Percentiles rank a stretch among this genome's conserved stretches.
Conservation (phyloP, 306 rosid genomes). For the Cucumis hystrix region DNA sequence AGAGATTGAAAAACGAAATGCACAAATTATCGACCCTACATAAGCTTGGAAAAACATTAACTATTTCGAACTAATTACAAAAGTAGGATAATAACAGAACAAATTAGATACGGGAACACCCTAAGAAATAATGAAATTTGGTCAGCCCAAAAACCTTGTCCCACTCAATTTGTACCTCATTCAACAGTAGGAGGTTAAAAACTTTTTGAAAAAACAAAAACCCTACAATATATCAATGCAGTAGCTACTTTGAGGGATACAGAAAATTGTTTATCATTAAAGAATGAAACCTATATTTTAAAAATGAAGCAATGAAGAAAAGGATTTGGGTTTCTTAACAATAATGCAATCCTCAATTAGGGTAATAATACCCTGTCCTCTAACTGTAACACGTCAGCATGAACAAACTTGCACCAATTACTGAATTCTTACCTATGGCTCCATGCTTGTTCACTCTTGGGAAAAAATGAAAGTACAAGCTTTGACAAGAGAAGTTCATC, state of each 20-base stretch:
- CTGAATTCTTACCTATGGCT: constrained; percentile 44
- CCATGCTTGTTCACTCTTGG: constrained; percentile 91
- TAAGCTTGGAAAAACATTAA: background rate
- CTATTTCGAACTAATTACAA: background rate
- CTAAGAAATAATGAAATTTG: background rate
- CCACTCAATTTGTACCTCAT: background rate
- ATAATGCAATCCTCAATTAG: background rate
- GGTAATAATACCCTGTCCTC: background rate
- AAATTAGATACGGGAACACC: background rate
- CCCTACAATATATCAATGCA: background rate
- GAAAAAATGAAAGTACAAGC: constrained; percentile 66
- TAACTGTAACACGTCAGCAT: background rate
- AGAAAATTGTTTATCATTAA: background rate
- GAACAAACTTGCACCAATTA: constrained; percentile 6
- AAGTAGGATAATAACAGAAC: background rate
- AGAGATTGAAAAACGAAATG: background rate
- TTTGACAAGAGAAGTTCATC: constrained; percentile 62
- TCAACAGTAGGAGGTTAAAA: constrained; percentile 2
- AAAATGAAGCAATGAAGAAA: background rate
- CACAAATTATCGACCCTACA: background rate
- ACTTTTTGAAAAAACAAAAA: background rate
- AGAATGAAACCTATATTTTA: background rate
- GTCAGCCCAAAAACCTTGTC: background rate
- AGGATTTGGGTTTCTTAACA: background rate
- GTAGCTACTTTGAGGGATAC: background rate